Base-by-base conservation (phyloP, 176 grass and related monocot species). In the Rhipidocladum racemiflorum region DNA sequence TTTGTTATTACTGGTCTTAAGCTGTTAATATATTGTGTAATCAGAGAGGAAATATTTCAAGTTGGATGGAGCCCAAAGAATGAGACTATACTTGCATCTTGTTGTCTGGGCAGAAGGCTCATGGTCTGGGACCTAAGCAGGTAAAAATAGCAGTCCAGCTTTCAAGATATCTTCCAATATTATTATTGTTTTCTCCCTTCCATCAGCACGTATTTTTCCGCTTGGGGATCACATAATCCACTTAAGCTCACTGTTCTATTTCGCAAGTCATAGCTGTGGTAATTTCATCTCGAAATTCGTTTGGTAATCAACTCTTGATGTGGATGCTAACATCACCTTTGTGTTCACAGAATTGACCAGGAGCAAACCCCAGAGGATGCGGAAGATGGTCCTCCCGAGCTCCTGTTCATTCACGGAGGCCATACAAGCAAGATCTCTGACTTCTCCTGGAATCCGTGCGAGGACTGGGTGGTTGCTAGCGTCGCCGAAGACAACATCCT, bases 51-150 rank as follows among this genome's bases (percentile, higher is more conserved):
- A 48, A 93, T 99, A 68, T 99, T 95, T 87, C 96, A 99, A 95
- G 96, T 99, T 83, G 96, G 96, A 42, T 99, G 96, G 96, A 99
- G 87, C 82, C 91, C 96, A n/a, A 99, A 85, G 80, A 99, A 95
- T 75, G 96, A 99, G 78, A 99, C 93, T 66, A 93, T 99, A 85
- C 91, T 99, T 68, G 93, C 96, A 74, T 99, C 96, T 50, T 95
- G 92, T 78, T 99, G 96, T 74, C 89, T 91, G 24, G 96, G 96
- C 21, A 93, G 96, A 76, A 93, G 96, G 44, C 90, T 99, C 30
- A 99, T 99, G 96, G 87, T 99, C 67, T 99, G 96, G 96, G 96
- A 99, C 65, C 75, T 99, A 80, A 99, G 96, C 96, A 99, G 91
- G 96, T 95, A 84, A 64, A 49, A 36, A 27, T 64, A 73, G 27